phyloP scores from a whole-genome alignment of 2,329 filamentous ascomycete species.

The Huntiella moniliformis region DNA sequence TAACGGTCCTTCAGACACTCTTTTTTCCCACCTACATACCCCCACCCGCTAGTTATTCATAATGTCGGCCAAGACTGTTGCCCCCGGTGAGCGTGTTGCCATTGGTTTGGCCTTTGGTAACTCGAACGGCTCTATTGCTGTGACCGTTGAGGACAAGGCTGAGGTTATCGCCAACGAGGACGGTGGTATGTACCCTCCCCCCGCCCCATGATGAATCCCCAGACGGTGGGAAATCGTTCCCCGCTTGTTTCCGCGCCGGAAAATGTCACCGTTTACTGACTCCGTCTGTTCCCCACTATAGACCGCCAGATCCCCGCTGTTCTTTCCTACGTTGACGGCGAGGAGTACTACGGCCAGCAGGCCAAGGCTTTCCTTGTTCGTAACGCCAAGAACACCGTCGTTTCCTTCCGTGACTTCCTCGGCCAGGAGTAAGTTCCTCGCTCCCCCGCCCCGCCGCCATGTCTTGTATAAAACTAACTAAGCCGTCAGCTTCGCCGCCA shows the following conservation, averaged over 20 bases:
- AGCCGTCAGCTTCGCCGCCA: conserved; percentile 54
- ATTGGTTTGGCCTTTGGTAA: conserved; percentile 98
- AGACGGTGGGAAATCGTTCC: background rate
- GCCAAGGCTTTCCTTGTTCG: conserved; percentile 86
- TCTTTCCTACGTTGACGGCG: conserved; percentile 84
- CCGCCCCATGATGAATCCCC: background rate
- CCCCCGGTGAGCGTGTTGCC: conserved; percentile 43
- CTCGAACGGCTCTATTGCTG: conserved; percentile 93
- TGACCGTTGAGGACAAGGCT: conserved; percentile 79
- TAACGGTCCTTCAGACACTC: background rate
- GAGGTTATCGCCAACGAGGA: conserved; percentile 99
- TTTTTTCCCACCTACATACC: conserved; percentile 6
- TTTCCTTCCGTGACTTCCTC: conserved; percentile 89
- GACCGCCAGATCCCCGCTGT: conserved; percentile 94
- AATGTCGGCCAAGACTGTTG: conserved; percentile 22
- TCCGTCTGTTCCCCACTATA: conserved; percentile 21
- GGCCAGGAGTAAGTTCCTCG: conserved; percentile 67
- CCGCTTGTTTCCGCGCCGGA: too few relatives aligned
- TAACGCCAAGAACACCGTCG: conserved; percentile 82
- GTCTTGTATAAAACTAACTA: conserved; percentile 2
- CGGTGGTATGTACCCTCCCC: conserved; percentile 53
- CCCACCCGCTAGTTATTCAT: conserved; percentile 3
- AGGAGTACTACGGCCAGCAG: conserved; percentile 92
- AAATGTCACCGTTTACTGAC: background rate
- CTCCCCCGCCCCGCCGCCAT: background rate